A percentile compares a stretch with the other conserved stretches of the same genome.
Evolutionary conservation across 805 yeast species (phyloP).

Genomic region (Yarrowia bubula): DNA sequence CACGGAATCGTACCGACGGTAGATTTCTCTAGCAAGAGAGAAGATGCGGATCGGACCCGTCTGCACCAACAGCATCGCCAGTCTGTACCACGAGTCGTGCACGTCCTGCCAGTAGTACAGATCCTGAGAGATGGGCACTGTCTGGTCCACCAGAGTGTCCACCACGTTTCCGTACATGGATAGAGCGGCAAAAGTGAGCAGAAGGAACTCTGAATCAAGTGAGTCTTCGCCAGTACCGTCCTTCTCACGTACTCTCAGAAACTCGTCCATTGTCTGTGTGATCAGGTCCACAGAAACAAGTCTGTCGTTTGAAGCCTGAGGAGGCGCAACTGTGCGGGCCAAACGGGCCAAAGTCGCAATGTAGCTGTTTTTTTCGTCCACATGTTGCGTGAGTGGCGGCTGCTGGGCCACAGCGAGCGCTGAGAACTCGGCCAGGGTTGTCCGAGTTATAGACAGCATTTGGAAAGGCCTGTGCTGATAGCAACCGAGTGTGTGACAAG

Average conservation of each 20-base stretch:
- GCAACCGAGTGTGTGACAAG: not conserved
- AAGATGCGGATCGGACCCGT: constrained; percentile 31
- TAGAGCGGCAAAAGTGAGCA: constrained; percentile 37
- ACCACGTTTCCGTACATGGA: constrained; percentile 41
- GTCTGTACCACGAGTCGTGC: constrained; percentile 38
- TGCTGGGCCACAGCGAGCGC: constrained; percentile 20
- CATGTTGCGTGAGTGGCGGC: not conserved
- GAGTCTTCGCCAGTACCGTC: not conserved
- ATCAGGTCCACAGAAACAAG: not conserved
- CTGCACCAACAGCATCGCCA: constrained; percentile 45
- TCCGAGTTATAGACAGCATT: constrained; percentile 22
- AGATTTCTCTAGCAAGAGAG: not conserved
- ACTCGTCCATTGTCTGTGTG: constrained; percentile 6
- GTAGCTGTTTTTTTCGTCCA: constrained; percentile 20
- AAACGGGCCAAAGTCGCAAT: constrained; percentile 7
- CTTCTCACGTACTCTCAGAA: not conserved
- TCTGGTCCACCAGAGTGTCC: constrained; percentile 42
- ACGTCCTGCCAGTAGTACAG: constrained; percentile 49
- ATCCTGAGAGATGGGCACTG: constrained; percentile 47
- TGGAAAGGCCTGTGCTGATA: not conserved
- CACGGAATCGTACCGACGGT: not conserved
- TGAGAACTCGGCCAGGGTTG: constrained; percentile 20
- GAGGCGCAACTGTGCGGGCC: constrained; percentile 13
- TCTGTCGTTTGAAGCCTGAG: constrained; percentile 11
- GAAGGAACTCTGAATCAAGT: not conserved